Percentiles rank a stretch among this genome's conserved stretches.
These are phyloP conservation scores for Taxawa tesnikishii DNA, from an alignment of 2,329 filamentous ascomycete genomes.

Conservation along the genomic window DNA sequence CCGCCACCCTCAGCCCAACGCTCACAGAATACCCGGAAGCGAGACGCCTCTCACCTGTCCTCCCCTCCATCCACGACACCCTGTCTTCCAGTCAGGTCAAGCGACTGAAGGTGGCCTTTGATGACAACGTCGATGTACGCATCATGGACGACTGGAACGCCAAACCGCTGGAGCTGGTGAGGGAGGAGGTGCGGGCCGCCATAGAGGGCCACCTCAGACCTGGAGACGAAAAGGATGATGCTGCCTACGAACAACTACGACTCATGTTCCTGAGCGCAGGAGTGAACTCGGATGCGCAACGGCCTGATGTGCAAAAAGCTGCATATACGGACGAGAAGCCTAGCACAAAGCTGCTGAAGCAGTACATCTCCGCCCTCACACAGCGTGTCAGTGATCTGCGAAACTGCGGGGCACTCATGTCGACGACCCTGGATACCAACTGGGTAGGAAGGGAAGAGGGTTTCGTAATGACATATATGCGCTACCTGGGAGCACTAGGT, in stretches of 20 bases:
- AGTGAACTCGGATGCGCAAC: slow-evolving; percentile 14
- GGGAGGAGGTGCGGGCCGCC: slow-evolving; percentile 48
- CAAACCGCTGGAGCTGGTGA: slow-evolving; percentile 45
- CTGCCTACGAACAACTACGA: slow-evolving; percentile 44
- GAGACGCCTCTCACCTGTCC: slow-evolving; percentile 22
- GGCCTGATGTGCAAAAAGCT: slow-evolving; percentile 12
- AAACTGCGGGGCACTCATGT: slow-evolving; percentile 45
- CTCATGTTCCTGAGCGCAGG: slow-evolving; percentile 38
- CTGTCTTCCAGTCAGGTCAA: slow-evolving; percentile 26
- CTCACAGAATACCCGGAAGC: slow-evolving; percentile 20
- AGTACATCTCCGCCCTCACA: slow-evolving; percentile 47
- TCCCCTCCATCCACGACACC: slow-evolving; percentile 20
- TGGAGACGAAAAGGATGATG: slow-evolving; percentile 38
- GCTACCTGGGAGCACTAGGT: slow-evolving; percentile 51
- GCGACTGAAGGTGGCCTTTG: slow-evolving; percentile 34
- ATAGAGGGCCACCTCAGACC: slow-evolving; percentile 18
- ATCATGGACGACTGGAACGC: slow-evolving; percentile 33
- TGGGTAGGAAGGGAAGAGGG: slow-evolving; percentile 51
- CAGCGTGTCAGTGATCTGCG: slow-evolving; percentile 43
- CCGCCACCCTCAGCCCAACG: neutral
- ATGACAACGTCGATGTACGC: slow-evolving; percentile 33
- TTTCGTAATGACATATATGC: slow-evolving; percentile 44
- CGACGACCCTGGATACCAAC: slow-evolving; percentile 44
- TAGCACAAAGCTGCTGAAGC: slow-evolving; percentile 38
- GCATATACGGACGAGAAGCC: slow-evolving; percentile 29